Evolutionary conservation across 495 filamentous ascomycete genomes (phyloP), one percentile per base, ranked within the genome.

Genomic region (Penicillium macrosclerotiorum): DNA sequence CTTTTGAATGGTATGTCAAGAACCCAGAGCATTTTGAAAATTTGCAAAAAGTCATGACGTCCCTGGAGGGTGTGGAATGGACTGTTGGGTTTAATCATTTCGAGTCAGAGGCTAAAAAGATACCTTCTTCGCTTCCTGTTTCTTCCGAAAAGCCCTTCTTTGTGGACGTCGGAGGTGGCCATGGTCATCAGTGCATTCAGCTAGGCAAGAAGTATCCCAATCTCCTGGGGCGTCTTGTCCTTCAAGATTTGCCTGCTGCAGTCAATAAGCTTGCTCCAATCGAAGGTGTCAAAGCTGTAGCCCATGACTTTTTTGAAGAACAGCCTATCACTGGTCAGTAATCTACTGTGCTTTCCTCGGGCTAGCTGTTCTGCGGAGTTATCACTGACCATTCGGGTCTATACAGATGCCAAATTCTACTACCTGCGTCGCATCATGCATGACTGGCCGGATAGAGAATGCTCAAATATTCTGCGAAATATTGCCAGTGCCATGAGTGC

Each of bases 121-220:
- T 54, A 8, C 27, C 47, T 3, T 44, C 40, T 2, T 27, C n/a
- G 5, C 5, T 9, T 25, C 49, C 37, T 6, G 25, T 40, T 24
- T 11, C 49, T 27, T 45, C 38, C 5, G 49, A 63, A 2, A 54
- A 33, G 20, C 45, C 52, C 3, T 51, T 79, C 25, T 65, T 78
- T 23, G 75, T 83, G 11, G 74, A 83, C 42, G 60, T 82, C 0
- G 78, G 78, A 7, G 76, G 80, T 27, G 64, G 73, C 1, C 59
- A 72, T 22, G 79, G 79, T n/a, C 73, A 82, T 18, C 75, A 81
- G 34, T 67, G 67, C 33, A 57, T 63, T 22, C 59, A 58, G 7
- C 70, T 83, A 18, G 63, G 60, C 25, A 57, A 69, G 34, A 70
- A 59, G 36, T 71, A 64, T 20, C 74, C 72, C 0, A 31, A 64